These are phyloP conservation scores for Diaporthe sp. DNA, from an alignment of 2,329 filamentous ascomycete genomes.

Conservation along the genomic window DNA sequence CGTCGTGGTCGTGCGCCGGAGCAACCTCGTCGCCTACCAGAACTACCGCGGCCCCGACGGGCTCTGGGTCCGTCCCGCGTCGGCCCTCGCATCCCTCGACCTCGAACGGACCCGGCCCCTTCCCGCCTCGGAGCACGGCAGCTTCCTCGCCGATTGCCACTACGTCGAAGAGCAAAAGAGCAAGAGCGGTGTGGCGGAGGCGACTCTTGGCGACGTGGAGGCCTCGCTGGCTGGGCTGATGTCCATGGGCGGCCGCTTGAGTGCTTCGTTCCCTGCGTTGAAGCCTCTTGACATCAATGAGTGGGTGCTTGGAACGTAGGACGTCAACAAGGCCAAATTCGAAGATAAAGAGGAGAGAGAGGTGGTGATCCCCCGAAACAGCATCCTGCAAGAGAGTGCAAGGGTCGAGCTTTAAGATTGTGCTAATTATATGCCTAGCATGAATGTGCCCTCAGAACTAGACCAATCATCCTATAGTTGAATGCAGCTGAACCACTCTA, in stretches of 20 bases:
- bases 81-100: constrained; percentile 36
- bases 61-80: constrained; percentile 21
- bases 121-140: constrained; percentile 34
- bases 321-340: neutral
- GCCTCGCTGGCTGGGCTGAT: constrained; percentile 12
- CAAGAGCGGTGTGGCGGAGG: neutral
- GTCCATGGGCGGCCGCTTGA: neutral
- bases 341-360: neutral
- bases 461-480: constrained; percentile 8
- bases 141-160: constrained; percentile 20
- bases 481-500: neutral
- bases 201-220: constrained; percentile 4
- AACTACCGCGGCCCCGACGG: constrained; percentile 21
- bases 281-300: constrained; percentile 1
- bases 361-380: neutral
- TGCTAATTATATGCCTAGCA: neutral
- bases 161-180: constrained; percentile 25
- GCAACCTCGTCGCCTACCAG: constrained; percentile 51
- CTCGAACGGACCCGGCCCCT: constrained; percentile 39
- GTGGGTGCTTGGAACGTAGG: constrained; percentile 18
- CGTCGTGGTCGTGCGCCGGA: constrained; percentile 55
- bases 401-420: neutral
- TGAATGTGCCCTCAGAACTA: neutral
- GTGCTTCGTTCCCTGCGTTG: constrained; percentile 12
- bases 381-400: neutral